Base-by-base conservation (phyloP, 225 moss, liverwort and hornwort genomes). In the Climacium dendroides region DNA sequence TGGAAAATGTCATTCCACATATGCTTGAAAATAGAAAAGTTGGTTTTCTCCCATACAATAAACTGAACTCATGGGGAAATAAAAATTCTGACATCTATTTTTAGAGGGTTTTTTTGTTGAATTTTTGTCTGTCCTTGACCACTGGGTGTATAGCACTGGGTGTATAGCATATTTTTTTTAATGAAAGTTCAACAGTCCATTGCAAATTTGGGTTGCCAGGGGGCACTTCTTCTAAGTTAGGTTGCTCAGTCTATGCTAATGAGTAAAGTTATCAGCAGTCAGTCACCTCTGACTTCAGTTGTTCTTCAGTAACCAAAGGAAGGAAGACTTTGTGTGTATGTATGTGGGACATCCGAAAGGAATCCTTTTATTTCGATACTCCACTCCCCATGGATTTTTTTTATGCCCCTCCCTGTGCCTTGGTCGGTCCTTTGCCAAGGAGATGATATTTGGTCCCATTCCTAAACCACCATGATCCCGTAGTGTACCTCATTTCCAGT, bases 401-500 rank as follows among this genome's bases (percentile, higher is more conserved):
- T 0, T 54, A 9, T 14, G 1, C 52, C 16, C 2, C 24, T 0
- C 50, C 10, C 50, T 14, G 6, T 9, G 30, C 48, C 11, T 17
- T 29, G 73, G 11, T 77, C 54, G 2, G 32, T 50, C 52, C 54
- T 76, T 54, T 35, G 13, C 74, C 50, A 52, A 75, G 53, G 53
- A 35, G 15, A 24, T 15, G 23, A 53, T 35, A 23, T 53, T n/a
- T n/a, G 9, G 16, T 55, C 15, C 55, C 15, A 10, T 15, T 10
- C 6, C 4, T 4, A 10, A 25, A 35, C 54, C n/a, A 24, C 20
- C 20, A 20, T 5, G 2, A 14, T 35, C 23, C 23, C 0, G 9
- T n/a, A n/a, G n/a, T n/a, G n/a, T n/a, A n/a, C 77, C 25, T 0
- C 2, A 3, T 14, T 14, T 20, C 0, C 34, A 20, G 35, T 75